phyloP scores from a whole-genome alignment of 2,329 filamentous ascomycete genomes.

The Pezicula neosporulosa region DNA sequence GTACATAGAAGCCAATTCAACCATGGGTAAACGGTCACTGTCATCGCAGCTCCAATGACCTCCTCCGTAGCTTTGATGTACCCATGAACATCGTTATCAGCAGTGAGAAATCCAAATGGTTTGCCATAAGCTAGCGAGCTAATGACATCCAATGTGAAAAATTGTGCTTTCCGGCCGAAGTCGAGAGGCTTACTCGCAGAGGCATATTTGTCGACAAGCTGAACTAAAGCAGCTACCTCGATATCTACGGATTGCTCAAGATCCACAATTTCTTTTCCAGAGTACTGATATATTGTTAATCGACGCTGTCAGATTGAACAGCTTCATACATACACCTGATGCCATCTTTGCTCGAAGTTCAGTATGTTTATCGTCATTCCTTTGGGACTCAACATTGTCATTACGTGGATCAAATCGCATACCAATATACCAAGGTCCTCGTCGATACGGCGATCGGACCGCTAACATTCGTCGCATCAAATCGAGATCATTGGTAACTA shows the following conservation, averaged over 20 bases:
- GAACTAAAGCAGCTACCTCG: constrained; percentile 41
- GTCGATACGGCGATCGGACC: constrained; percentile 33
- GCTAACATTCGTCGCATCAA: constrained; percentile 33
- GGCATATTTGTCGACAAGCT: constrained; percentile 47
- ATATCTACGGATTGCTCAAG: constrained; percentile 45
- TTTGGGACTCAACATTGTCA: constrained; percentile 48
- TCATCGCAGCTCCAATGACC: constrained; percentile 38
- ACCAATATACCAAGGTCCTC: constrained; percentile 41
- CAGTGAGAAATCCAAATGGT: constrained; percentile 44
- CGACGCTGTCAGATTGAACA: too few species aligned
- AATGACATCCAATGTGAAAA: constrained; percentile 53
- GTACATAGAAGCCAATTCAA: constrained; percentile 37
- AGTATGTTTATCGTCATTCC: constrained; percentile 40
- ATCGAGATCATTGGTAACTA: constrained; percentile 36
- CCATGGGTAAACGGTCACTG: constrained; percentile 39
- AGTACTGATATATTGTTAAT: constrained; percentile 34
- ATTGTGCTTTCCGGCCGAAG: constrained; percentile 47
- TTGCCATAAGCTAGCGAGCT: constrained; percentile 48
- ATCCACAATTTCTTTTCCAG: constrained; percentile 43
- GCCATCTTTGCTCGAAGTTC: constrained; percentile 43
- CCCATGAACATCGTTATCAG: constrained; percentile 44
- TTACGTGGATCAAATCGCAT: constrained; percentile 47
- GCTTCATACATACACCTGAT: constrained; percentile 37
- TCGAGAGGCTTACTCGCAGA: constrained; percentile 41
- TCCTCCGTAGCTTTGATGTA: constrained; percentile 42